Conservation (phyloP, 305 asterid genomes). For the Fraxinus nigra region DNA sequence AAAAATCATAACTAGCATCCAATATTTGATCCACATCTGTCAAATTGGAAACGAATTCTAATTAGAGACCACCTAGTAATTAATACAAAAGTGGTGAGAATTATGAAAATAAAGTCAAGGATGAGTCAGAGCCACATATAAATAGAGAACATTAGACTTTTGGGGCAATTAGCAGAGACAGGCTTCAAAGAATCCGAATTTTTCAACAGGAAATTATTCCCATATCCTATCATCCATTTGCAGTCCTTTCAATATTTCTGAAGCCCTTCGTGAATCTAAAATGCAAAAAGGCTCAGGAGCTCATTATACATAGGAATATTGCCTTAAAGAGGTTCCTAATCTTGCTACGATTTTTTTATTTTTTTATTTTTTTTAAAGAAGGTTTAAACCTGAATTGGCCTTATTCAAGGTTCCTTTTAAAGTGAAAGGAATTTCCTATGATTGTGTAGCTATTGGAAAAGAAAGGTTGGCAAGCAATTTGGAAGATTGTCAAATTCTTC, state of each 20-base stretch:
- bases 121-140: constrained; percentile 1
- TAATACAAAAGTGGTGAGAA: not conserved
- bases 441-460: not conserved
- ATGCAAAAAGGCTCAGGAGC: not conserved
- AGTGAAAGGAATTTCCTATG: not conserved
- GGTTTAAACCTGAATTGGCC: not conserved
- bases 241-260: not conserved
- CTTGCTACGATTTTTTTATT: not conserved
- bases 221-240: constrained; percentile 1
- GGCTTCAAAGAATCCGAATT: constrained; percentile 9
- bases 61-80: constrained; percentile 15
- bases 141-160: not conserved
- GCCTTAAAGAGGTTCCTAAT: not conserved
- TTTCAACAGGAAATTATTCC: not conserved
- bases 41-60: constrained; percentile 22
- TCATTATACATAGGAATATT: not conserved
- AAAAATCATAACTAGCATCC: constrained; percentile 74
- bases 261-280: not conserved
- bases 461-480: not conserved
- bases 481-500: not conserved
- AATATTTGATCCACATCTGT: constrained; percentile 62
- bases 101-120: not conserved
- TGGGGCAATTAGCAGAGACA: not conserved
- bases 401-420: not conserved
- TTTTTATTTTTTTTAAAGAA: no score